Evolutionary conservation across 108 stramenopile species (phyloP).

Genomic region (Cylindrotheca fusiformis): DNA sequence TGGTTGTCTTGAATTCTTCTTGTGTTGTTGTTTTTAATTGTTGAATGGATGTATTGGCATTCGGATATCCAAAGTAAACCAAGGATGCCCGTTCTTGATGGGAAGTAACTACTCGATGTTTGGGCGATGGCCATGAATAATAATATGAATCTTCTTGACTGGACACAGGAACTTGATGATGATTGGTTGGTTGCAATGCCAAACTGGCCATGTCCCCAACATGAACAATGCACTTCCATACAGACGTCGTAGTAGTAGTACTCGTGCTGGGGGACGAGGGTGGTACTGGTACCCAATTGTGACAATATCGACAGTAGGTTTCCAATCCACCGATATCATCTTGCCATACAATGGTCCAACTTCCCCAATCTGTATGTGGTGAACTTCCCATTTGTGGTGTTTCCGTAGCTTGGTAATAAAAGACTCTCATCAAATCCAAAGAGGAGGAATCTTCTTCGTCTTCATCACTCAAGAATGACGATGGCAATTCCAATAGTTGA

Average conservation of each 20-base stretch:
- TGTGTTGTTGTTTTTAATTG: too few species aligned
- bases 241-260: background rate
- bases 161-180: too few species aligned
- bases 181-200: conserved; percentile 31
- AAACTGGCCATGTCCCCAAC: conserved; percentile 77
- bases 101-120: too few species aligned
- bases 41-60: too few species aligned
- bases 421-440: conserved; percentile 38
- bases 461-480: conserved; percentile 27
- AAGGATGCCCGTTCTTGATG: too few species aligned
- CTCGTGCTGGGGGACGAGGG: background rate
- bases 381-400: conserved; percentile 46
- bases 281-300: conserved; percentile 60
- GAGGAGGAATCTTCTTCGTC: conserved; percentile 8
- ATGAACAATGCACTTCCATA: conserved; percentile 54
- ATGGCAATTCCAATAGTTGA: conserved; percentile 38
- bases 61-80: too few species aligned
- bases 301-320: conserved; percentile 65
- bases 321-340: conserved; percentile 76
- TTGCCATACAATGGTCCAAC: conserved; percentile 83
- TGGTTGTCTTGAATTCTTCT: too few species aligned
- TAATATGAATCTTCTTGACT: too few species aligned
- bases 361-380: conserved; percentile 82
- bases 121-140: too few species aligned
- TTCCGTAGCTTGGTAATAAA: conserved; percentile 27